Base-by-base conservation (phyloP, 179 eudicot species). In the Drosera spatulata region DNA sequence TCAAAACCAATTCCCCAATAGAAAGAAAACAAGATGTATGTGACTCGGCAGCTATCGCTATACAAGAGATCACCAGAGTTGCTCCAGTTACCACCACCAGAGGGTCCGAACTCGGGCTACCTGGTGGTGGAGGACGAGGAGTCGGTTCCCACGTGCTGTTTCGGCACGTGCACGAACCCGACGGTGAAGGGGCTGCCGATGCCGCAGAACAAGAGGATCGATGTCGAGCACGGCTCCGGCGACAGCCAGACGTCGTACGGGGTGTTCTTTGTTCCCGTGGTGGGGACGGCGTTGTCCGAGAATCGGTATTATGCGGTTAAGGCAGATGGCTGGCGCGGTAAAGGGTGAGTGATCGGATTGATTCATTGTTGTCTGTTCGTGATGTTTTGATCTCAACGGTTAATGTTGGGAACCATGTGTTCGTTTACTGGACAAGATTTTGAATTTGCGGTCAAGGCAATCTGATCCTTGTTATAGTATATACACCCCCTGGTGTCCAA, bases 241-340 rank as follows among this genome's bases (percentile, higher is more conserved):
- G 4, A 55, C 2, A 3, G 47, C 11, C 15, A n/a, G 5, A 39
- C 13, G 13, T 38, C 49, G 41, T 48, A 84, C 63, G 67, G 71
- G 8, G 77, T 76, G 49, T 66, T 51, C 56, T 61, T 85, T 2
- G 70, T 84, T 51, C 95, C 91, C 1, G 79, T 80, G 22, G 72
- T 87, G 43, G 75, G 82, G 55, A 74, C 73, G 13, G 88, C 91
- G 3, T 47, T 87, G 60, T 80, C 88, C 39, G 63, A 69, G 5
- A 80, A 80, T 52, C 77, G 45, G 7, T 85, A 82, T 45, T 84
- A 82, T 58, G 95, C 75, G 10, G 82, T 87, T 48, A 73, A 74
- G 61, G 67, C 78, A 13, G 79, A 69, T 61, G 75, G 88, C 7
- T 70, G 65, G 41, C 79, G 50, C 33, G 33, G 33, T 58, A 82